A percentile compares a stretch with the other conserved stretches of the same genome.
Conservation (phyloP, 192 early-diverging fungal species). For the Backusella luteola region DNA sequence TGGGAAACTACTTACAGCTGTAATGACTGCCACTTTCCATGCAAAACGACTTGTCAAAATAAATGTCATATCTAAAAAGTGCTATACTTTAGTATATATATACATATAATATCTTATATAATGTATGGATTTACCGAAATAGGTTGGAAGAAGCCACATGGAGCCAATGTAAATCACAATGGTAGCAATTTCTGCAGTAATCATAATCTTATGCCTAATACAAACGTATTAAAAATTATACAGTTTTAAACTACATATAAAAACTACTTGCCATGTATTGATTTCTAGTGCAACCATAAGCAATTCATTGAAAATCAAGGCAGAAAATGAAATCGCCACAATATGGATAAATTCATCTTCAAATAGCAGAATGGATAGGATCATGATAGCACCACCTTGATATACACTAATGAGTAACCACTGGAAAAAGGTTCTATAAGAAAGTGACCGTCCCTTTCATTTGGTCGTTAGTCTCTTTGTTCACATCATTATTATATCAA, state of each 20-base stretch:
- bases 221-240: no score
- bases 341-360: constrained; percentile 96
- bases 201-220: constrained; percentile 79
- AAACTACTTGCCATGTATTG: constrained; percentile 71
- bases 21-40: constrained; percentile 91
- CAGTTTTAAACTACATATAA: background rate
- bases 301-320: constrained; percentile 92
- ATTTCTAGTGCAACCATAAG: constrained; percentile 97
- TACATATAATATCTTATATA: no score
- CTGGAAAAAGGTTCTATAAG: constrained; percentile 91
- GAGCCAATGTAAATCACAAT: constrained; percentile 83
- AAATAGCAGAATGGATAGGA: constrained; percentile 91
- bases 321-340: constrained; percentile 94
- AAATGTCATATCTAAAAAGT: constrained; percentile 69
- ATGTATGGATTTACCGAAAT: constrained; percentile 72
- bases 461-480: background rate
- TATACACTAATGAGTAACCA: constrained; percentile 97
- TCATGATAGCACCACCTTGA: constrained; percentile 97
- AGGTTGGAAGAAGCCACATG: constrained; percentile 86
- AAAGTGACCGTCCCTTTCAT: constrained; percentile 73
- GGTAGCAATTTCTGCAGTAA: constrained; percentile 81
- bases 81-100: background rate
- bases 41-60: constrained; percentile 84
- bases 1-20: constrained; percentile 82
- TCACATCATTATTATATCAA: background rate